Evolutionary conservation across 768 basidiomycete species (phyloP).

Genomic region (Coprinopsis strossmayeri): DNA sequence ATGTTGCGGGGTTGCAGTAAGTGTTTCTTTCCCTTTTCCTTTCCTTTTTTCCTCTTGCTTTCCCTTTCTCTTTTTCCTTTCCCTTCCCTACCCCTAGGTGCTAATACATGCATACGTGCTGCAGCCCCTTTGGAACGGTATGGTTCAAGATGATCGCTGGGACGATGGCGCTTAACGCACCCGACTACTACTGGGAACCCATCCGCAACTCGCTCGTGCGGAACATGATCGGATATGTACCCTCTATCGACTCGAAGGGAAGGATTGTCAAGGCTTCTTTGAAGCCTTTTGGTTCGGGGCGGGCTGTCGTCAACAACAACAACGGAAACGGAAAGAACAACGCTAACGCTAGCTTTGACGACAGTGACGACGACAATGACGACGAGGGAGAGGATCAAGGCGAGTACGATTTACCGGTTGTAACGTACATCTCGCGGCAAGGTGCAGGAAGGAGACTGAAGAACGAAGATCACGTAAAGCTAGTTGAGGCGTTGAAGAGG

Average conservation of each 20-base stretch:
- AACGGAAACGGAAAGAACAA: neutral
- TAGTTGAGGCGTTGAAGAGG: slow-evolving; percentile 17
- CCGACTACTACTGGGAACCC: slow-evolving; percentile 27
- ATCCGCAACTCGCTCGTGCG: slow-evolving; percentile 22
- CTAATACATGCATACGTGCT: too few species aligned
- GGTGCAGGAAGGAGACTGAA: slow-evolving; percentile 16
- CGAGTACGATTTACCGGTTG: slow-evolving; percentile 18
- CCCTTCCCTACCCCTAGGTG: too few species aligned
- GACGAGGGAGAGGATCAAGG: neutral
- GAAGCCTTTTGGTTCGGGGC: neutral
- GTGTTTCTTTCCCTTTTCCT: slow-evolving; percentile 4
- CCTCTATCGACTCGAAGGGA: slow-evolving; percentile 10
- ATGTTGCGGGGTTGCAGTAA: slow-evolving; percentile 48
- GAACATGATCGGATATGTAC: slow-evolving; percentile 27
- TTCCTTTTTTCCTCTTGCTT: too few species aligned
- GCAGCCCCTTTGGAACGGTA: slow-evolving; percentile 3
- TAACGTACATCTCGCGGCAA: slow-evolving; percentile 62
- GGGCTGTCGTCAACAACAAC: neutral
- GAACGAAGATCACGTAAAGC: slow-evolving; percentile 16
- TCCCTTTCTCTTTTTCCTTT: too few species aligned
- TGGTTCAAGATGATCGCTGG: slow-evolving; percentile 33
- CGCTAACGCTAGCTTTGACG: neutral
- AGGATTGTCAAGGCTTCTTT: slow-evolving; percentile 12
- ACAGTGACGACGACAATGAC: neutral
- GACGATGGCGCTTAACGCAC: slow-evolving; percentile 21